Conservation (phyloP, 2,329 filamentous ascomycete species). For the Pleoardoris graminearum region DNA sequence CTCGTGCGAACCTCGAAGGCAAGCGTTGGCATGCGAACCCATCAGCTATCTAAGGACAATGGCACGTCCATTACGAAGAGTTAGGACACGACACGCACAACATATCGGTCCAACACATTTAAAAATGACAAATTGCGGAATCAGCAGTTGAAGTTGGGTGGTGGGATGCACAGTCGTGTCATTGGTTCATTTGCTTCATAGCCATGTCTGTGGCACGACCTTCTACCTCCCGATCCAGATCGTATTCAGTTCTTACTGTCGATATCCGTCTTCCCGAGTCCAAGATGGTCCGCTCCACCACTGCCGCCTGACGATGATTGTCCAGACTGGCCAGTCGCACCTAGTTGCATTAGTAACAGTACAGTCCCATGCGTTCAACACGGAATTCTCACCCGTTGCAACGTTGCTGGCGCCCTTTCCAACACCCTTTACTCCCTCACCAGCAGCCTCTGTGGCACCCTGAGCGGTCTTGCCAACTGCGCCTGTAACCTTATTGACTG, state of each 20-base stretch:
- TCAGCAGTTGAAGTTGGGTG: no score
- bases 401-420: neutral
- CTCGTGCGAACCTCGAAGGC: no score
- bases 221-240: no score
- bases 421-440: neutral
- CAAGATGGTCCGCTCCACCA: neutral
- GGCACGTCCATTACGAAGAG: no score
- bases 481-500: neutral
- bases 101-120: no score
- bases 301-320: neutral
- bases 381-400: neutral
- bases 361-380: neutral
- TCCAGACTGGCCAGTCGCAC: neutral
- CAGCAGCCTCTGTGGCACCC: neutral
- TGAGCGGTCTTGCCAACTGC: neutral
- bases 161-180: no score
- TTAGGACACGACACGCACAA: no score
- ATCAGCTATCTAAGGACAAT: no score
- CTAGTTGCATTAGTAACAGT: neutral
- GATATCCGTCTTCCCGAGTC: neutral
- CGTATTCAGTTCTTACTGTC: neutral
- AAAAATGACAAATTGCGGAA: no score
- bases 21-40: no score
- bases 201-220: no score
- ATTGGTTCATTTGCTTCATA: no score